Base-by-base conservation (phyloP, 2,329 filamentous ascomycete species). In the Phoma herbarum region DNA sequence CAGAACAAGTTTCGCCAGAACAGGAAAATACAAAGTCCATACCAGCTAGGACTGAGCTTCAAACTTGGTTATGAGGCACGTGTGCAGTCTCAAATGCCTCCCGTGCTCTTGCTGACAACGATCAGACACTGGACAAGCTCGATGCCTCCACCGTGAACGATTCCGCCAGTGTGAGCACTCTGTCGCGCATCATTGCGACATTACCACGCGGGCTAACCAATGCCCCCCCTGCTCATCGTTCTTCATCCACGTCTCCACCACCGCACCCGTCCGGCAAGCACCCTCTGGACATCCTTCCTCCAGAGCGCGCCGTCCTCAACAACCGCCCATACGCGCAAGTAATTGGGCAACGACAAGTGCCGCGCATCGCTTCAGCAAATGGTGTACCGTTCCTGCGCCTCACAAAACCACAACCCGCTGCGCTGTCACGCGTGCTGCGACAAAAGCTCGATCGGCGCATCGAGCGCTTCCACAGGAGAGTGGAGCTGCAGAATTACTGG, bases 321-420 rank as follows among this genome's bases (percentile, higher is more conserved):
- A 78, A 86, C 2, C 80, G 79, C 0, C 86, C 86, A 0, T 77
- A 79, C 2, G 66, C 77, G 2, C 72, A 79, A 22, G 78, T 90
- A 1, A 76, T 77, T 12, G 84, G 83, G 10, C 77, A 76, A 7
- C 83, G 89, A 22, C 81, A 84, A 44, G 80, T 91, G 2, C 90
- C 90, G 1, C 77, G 78, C 1, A 70, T 92, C 1, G 78, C 84
- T 29, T 82, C 84, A 4, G 81, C 87, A 2, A 80, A 82, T 39
- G 82, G 81, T 25, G 75, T 88, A 23, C 85, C 89, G 0, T 89
- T 93, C 68, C 74, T 94, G 26, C 86, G 90, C 33, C 76, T 89
- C 43, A 82, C 79, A 61, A 90, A 90, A 73, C 87, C 88, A 4
- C 88, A 93, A 73, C 84, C 88, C 2, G 70, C 72, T 0, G 75